Percentiles rank a stretch among this genome's conserved stretches.
Conservation (phyloP, 306 rosid genomes). For the Vicia sativa region DNA sequence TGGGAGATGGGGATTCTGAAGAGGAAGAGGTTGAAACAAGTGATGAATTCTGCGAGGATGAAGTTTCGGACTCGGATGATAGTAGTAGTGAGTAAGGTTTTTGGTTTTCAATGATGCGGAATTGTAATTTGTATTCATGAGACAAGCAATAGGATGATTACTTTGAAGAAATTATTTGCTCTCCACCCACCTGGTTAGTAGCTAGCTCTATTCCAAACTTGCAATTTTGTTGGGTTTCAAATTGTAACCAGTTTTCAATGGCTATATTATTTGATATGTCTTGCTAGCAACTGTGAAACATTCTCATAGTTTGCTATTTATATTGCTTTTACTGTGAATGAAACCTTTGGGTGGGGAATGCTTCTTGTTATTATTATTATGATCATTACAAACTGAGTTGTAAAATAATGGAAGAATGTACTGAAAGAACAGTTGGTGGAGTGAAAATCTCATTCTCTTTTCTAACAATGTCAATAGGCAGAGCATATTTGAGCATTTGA, state of each 20-base stretch:
- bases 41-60: conserved; percentile 54
- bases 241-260: background rate
- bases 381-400: background rate
- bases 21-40: conserved; percentile 44
- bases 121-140: conserved; percentile 28
- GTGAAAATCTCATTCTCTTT: conserved; percentile 19
- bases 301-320: conserved; percentile 2
- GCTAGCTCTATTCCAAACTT: conserved; percentile 13
- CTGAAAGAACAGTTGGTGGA: background rate
- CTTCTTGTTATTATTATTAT: background rate
- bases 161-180: conserved; percentile 5
- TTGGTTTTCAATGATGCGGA: conserved; percentile 38
- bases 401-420: no score
- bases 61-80: conserved; percentile 45
- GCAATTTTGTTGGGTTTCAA: conserved; percentile 11
- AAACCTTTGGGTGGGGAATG: no score
- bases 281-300: conserved; percentile 24
- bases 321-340: background rate
- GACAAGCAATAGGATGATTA: conserved; percentile 7
- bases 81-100: conserved; percentile 23
- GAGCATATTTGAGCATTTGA: background rate
- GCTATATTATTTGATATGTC: conserved; percentile 22
- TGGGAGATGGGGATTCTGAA: conserved; percentile 46
- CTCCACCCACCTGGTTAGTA: conserved; percentile 32
- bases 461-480: background rate